Percentiles rank a stretch among this genome's conserved stretches.
phyloP scores from a whole-genome alignment of 371 early-diverging fungal species.

The Haplosporangium sp. region DNA sequence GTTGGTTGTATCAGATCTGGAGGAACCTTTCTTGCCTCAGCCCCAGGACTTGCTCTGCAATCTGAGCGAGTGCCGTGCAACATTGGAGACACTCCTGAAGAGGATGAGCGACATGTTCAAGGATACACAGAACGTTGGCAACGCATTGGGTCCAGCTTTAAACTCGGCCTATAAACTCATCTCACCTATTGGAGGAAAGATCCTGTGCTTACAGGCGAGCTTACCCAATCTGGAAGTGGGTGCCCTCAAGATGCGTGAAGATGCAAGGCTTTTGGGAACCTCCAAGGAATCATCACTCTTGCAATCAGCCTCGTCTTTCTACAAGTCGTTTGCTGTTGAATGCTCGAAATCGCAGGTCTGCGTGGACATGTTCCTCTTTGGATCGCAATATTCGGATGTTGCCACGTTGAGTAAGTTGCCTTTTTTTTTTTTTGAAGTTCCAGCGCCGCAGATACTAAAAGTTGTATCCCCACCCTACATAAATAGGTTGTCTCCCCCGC shows the following conservation, averaged over 20 bases:
- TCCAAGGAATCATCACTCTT: slow-evolving; percentile 87
- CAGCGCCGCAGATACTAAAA: not conserved
- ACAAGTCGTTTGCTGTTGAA: slow-evolving; percentile 94
- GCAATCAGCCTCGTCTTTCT: slow-evolving; percentile 87
- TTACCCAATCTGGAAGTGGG: slow-evolving; percentile 89
- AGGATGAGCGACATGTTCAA: slow-evolving; percentile 88
- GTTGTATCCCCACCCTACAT: not conserved
- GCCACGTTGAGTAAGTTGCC: slow-evolving; percentile 81
- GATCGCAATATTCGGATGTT: slow-evolving; percentile 91
- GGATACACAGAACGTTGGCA: slow-evolving; percentile 77
- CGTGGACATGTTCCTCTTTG: slow-evolving; percentile 94
- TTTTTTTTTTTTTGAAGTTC: not conserved
- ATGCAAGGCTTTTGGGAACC: slow-evolving; percentile 87
- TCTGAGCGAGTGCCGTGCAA: slow-evolving; percentile 77
- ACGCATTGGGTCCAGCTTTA: slow-evolving; percentile 88
- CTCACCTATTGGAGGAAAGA: slow-evolving; percentile 90
- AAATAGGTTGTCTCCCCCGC: slow-evolving; percentile 75
- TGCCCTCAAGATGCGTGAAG: slow-evolving; percentile 85
- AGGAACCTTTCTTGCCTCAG: slow-evolving; percentile 88
- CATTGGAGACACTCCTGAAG: slow-evolving; percentile 78
- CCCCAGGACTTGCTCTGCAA: slow-evolving; percentile 90
- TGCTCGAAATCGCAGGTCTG: slow-evolving; percentile 93
- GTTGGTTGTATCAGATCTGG: slow-evolving; percentile 92
- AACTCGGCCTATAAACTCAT: slow-evolving; percentile 87
- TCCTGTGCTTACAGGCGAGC: slow-evolving; percentile 84